These are phyloP conservation scores for Huntiella decipiens DNA, from an alignment of 2,329 filamentous ascomycete species.

Conservation along the genomic window DNA sequence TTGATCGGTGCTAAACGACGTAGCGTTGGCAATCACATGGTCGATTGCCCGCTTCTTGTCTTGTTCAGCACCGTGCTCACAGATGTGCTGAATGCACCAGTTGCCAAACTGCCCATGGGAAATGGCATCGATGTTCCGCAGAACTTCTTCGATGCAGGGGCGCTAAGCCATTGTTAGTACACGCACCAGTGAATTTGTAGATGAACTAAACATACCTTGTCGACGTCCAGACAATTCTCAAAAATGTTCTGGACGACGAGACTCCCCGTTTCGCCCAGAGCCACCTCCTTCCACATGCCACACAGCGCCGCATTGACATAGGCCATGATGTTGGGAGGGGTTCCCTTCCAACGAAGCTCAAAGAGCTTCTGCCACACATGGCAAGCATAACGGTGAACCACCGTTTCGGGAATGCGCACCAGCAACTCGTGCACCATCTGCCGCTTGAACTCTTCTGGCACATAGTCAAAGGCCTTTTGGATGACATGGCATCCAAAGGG, in stretches of 20 bases:
- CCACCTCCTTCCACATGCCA: constrained; percentile 98
- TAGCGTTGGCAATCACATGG: constrained; percentile 81
- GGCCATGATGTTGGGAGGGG: constrained; percentile 94
- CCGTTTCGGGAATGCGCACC: constrained; percentile 86
- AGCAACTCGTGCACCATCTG: constrained; percentile 98
- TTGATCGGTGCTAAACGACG: constrained; percentile 96
- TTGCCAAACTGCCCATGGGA: constrained; percentile 97
- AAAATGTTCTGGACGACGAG: constrained; percentile 99
- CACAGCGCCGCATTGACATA: constrained; percentile 88
- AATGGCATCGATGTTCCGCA: constrained; percentile 87
- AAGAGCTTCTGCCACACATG: constrained; percentile 99
- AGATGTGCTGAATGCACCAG: constrained; percentile 99
- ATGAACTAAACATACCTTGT: constrained; percentile 55
- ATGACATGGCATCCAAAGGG: constrained; percentile 96
- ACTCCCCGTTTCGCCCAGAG: constrained; percentile 89
- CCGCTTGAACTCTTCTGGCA: constrained; percentile 93
- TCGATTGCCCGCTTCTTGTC: constrained; percentile 90
- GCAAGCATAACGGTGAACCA: constrained; percentile 95
- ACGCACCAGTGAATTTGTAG: constrained; percentile 11
- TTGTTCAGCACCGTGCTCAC: constrained; percentile 78
- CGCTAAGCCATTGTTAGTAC: constrained; percentile 34
- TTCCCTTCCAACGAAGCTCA: constrained; percentile 85
- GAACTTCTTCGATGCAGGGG: constrained; percentile 89
- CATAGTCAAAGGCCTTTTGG: constrained; percentile 95
- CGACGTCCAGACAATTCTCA: constrained; percentile 95